Conservation (phyloP, 169 alveolate species). For the Cystoisospora suis region DNA sequence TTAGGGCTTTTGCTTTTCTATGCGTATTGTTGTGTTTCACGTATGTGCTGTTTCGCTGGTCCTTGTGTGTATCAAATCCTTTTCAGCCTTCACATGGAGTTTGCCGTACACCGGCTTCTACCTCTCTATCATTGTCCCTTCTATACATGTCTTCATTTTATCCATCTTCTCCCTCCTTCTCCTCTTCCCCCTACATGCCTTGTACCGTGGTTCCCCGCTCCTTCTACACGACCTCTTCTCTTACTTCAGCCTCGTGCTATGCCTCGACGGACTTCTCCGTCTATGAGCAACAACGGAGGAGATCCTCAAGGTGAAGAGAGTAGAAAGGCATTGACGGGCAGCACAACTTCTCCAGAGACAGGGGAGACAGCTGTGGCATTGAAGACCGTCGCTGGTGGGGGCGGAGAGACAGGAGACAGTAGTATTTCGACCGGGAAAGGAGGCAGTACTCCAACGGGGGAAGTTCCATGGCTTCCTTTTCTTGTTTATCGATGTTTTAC, state of each 20-base stretch:
- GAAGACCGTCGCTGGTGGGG: not conserved
- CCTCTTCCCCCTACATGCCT: not conserved
- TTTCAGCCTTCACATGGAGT: constrained; percentile 29
- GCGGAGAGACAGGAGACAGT: not conserved
- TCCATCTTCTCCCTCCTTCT: constrained; percentile 11
- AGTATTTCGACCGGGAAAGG: not conserved
- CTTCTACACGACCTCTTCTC: not conserved
- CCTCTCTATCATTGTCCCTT: not conserved
- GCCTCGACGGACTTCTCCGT: too few species aligned
- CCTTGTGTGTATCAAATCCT: not conserved
- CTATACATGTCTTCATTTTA: not conserved
- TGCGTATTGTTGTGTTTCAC: too few species aligned
- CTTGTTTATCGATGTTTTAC: not conserved
- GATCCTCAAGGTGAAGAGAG: too few species aligned
- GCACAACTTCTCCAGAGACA: not conserved
- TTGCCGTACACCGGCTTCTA: not conserved
- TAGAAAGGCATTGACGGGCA: not conserved
- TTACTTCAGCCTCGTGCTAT: constrained; percentile 1
- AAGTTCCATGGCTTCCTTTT: not conserved
- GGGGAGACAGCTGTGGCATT: not conserved
- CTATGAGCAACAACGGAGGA: too few species aligned
- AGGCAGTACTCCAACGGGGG: not conserved
- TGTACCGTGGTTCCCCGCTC: not conserved
- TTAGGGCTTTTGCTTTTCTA: too few species aligned
- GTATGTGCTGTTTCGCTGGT: too few species aligned